Conservation (phyloP, 331 rosid genomes). For the Saraca asoca region DNA sequence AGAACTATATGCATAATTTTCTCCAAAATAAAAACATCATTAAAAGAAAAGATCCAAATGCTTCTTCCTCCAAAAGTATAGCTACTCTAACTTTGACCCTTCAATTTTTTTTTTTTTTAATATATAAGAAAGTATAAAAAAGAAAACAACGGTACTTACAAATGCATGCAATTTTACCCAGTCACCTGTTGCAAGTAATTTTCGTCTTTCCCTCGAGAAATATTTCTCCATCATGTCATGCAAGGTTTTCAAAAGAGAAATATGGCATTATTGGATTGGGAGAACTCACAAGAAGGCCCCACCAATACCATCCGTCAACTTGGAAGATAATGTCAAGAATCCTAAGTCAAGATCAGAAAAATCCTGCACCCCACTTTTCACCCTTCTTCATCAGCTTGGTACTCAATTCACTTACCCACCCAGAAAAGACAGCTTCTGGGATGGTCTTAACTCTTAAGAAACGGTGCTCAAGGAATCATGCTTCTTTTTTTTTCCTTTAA, state of each 20-base stretch:
- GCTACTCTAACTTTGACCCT: too few species aligned
- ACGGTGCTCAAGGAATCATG: neutral
- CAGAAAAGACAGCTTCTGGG: conserved; percentile 38
- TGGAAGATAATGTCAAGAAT: conserved; percentile 25
- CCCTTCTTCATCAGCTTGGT: conserved; percentile 38
- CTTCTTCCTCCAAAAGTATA: too few species aligned
- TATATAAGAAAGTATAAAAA: neutral
- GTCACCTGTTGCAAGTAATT: too few species aligned
- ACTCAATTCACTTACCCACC: conserved; percentile 29
- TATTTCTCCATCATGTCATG: neutral
- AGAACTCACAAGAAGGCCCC: conserved; percentile 32
- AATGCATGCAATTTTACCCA: too few species aligned
- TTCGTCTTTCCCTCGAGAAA: too few species aligned
- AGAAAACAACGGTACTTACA: neutral
- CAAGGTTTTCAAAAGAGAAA: conserved; percentile 1
- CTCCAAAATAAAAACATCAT: too few species aligned
- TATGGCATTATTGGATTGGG: conserved; percentile 22
- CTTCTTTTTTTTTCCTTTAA: conserved; percentile 30
- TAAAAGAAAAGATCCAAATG: too few species aligned
- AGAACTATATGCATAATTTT: too few species aligned
- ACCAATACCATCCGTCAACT: neutral
- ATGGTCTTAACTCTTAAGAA: neutral
- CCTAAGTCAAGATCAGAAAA: conserved; percentile 38
- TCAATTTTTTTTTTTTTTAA: too few species aligned
- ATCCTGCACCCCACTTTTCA: conserved; percentile 41